Conservation (phyloP, 352 stramenopile species). For the Pilasporangium apinafurcum region DNA sequence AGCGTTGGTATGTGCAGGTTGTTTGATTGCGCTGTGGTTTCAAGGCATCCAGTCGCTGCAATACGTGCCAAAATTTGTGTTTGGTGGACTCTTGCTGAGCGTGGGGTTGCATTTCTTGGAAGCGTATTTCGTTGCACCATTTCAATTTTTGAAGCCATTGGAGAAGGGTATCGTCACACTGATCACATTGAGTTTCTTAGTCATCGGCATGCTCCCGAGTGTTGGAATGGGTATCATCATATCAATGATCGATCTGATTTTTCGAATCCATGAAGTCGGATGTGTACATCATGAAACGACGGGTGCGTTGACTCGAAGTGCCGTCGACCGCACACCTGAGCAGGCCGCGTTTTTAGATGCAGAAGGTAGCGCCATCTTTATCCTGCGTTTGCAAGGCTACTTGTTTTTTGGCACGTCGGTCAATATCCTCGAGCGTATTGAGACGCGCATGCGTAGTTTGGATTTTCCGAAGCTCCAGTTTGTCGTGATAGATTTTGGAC, state of each 20-base stretch:
- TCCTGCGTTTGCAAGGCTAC: slow-evolving; percentile 71
- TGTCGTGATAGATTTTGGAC: slow-evolving; percentile 75
- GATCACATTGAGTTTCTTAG: slow-evolving; percentile 64
- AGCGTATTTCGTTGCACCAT: slow-evolving; percentile 65
- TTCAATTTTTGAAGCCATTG: slow-evolving; percentile 65
- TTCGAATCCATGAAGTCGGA: slow-evolving; percentile 68
- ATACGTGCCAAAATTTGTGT: slow-evolving; percentile 80
- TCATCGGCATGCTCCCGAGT: slow-evolving; percentile 67
- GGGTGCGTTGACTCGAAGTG: slow-evolving; percentile 49
- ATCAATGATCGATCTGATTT: slow-evolving; percentile 77
- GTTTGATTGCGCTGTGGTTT: slow-evolving; percentile 56
- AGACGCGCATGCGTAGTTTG: slow-evolving; percentile 54
- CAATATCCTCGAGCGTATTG: slow-evolving; percentile 69
- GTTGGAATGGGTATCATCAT: slow-evolving; percentile 72
- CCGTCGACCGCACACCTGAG: slow-evolving; percentile 59
- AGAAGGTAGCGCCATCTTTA: slow-evolving; percentile 55
- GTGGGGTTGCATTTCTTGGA: slow-evolving; percentile 76
- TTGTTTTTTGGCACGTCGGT: slow-evolving; percentile 82
- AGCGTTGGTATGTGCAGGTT: slow-evolving; percentile 53
- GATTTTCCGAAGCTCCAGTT: slow-evolving; percentile 53
- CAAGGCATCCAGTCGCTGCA: slow-evolving; percentile 59
- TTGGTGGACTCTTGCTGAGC: slow-evolving; percentile 65
- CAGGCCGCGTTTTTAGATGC: slow-evolving; percentile 45
- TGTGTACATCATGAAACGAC: slow-evolving; percentile 77
- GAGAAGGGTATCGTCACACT: slow-evolving; percentile 57